Base-by-base conservation (phyloP, 495 filamentous ascomycete species). In the Aspergillus kassunensis region DNA sequence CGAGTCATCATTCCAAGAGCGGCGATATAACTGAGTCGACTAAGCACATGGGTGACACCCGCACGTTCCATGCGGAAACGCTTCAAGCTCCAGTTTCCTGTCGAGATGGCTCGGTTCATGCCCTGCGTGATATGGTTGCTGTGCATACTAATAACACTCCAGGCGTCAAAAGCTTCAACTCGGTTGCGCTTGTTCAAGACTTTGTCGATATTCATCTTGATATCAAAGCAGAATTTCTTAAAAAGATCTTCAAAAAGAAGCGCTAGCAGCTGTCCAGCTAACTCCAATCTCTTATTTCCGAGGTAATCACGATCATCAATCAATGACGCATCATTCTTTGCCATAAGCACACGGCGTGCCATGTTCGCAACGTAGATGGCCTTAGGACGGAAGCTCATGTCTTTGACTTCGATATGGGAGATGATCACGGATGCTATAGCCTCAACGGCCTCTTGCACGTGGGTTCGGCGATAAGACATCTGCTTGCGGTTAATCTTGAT, bases 1-100 rank as follows among this genome's bases (percentile, higher is more conserved):
- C 93, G 84, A 10, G 95, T 97, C 95, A 99, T 97, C 95, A 97
- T 97, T 49, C 95, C 95, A n/a, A 99, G 79, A 10, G 95, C 95
- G 58, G 87, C 89, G 71, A 97, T 96, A 62, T 96, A 99, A 66
- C 91, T 97, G 39, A 97, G 73, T 36, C 93, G 83, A 72, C 91
- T 97, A 15, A 99, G 76, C 48, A 99, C 91, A 67, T 99, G 93
- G 3, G 93, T 96, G 9, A 99, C 91, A 60, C 93, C 93, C 18
- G 93, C 93, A 67, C 93, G 80, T 62, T 96, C 91, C 93, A 97
- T 99, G 68, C 90, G 89, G 74, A 97, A 97, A 65, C 95, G 89
- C 67, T 93, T 95, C 46, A 97, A 76, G 49, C 79, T 95, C 93
- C 93, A 99, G 60, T 99, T 99, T 13, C 93, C 93, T 15, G 92